Evolutionary conservation across 78 protist genomes (phyloP), one percentile per base, ranked within the genome.

Genomic region (Thecamonas trahens): DNA sequence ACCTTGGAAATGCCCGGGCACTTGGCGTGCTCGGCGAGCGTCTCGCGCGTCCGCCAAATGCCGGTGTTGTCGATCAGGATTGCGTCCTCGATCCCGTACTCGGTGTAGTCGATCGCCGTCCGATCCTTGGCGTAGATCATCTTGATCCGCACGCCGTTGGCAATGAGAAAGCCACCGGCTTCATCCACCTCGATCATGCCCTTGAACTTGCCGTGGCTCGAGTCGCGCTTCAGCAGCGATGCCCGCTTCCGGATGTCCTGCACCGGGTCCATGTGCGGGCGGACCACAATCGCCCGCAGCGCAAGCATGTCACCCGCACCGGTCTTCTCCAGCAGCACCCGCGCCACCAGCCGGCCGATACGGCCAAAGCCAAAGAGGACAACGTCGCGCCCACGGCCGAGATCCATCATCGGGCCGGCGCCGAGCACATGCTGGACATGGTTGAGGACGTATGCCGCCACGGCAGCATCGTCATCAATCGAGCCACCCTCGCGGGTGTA

Each of bases 281-380:
- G 57, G 38, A 67, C 71, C 28, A 67, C 71, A 67, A 67, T 67
- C 20, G 54, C 71, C 60, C 32, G 8, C 17, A 67, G 60, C 13
- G 17, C 18, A 6, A 67, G 29, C 42, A 35, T 67, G 57, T 58
- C 49, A 9, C 49, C 62, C 11, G 20, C 38, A 32, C 55, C 65
- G 13, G 13, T 11, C 61, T 57, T 57, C 37, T 57, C 61, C 34
- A 57, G 24, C 24, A 70, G 37, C 40, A 70, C 31, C 6, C 75
- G 62, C 8, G 75, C 75, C 34, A 70, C 8, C n/a, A 70, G 34
- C 8, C 66, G 50, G 4, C 75, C 75, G 11, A 70, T 70, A 9
- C 75, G 62, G 8, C 75, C 75, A 35, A 70, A 70, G 17, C 75
- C 75, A 31, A 38, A 67, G 18, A 67, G 60, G 34, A 67, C 71